phyloP scores from a whole-genome alignment of 306 rosid species.

The Vigna trinervia region DNA sequence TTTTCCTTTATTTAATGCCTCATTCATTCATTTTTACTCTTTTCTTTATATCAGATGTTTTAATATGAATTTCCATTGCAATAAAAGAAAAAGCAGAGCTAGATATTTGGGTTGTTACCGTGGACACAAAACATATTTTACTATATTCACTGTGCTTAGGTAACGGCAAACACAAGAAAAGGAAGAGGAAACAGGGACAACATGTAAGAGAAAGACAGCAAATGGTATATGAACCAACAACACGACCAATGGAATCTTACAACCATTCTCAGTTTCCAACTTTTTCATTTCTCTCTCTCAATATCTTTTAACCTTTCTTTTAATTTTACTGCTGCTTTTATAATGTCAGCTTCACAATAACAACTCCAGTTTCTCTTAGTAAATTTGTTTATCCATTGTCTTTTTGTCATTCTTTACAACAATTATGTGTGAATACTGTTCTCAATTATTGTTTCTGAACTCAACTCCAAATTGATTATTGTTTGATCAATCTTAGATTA shows the following conservation, averaged over 20 bases:
- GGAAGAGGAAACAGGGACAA: slow-evolving; percentile 1
- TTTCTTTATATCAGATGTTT: no score
- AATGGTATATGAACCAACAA: background rate
- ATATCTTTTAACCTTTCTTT: background rate
- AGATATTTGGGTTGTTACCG: background rate
- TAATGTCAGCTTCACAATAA: background rate
- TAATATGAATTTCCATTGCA: background rate
- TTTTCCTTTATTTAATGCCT: background rate
- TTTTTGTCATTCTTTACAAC: background rate
- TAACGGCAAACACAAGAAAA: slow-evolving; percentile 37
- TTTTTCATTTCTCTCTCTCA: background rate
- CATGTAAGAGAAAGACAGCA: background rate
- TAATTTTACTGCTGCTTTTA: background rate
- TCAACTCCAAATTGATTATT: background rate
- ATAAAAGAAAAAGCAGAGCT: background rate
- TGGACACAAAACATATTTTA: slow-evolving; percentile 5
- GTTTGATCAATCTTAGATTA: no score
- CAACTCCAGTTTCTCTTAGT: background rate
- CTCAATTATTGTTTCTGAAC: no score
- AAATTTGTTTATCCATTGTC: background rate
- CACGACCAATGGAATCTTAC: slow-evolving; percentile 13
- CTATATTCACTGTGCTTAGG: slow-evolving; percentile 17
- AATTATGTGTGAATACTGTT: background rate
- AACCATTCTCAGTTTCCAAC: slow-evolving; percentile 17
- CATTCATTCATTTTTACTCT: slow-evolving; percentile 9